These are phyloP conservation scores for Scytalidium sp. DNA, from an alignment of 2,329 filamentous ascomycete species.

Conservation along the genomic window DNA sequence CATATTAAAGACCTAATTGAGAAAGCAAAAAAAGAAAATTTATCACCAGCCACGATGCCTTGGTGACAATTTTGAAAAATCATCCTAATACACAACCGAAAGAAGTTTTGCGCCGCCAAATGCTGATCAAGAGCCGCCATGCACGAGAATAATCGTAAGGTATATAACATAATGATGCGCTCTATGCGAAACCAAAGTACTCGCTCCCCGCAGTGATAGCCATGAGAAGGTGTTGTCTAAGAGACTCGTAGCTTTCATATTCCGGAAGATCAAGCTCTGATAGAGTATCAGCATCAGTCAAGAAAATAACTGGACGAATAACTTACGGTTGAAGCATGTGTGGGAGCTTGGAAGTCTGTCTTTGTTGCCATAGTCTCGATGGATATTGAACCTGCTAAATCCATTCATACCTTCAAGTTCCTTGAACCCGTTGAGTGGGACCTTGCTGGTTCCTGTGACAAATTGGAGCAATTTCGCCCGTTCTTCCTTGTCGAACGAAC, in stretches of 20 bases:
- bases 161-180: constrained; percentile 14
- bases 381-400: constrained; percentile 96
- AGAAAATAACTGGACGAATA: constrained; percentile 1
- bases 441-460: constrained; percentile 97
- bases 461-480: constrained; percentile 96
- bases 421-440: constrained; percentile 97
- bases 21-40: constrained; percentile 2
- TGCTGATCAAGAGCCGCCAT: constrained; percentile 29
- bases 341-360: constrained; percentile 93
- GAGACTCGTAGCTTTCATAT: constrained; percentile 91
- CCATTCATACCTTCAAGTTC: constrained; percentile 99
- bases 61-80: constrained; percentile 8
- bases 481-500: constrained; percentile 98
- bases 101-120: constrained; percentile 15
- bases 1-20: not conserved
- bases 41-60: not conserved
- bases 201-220: constrained; percentile 98
- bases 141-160: constrained; percentile 21
- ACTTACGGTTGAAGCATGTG: constrained; percentile 99
- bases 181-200: constrained; percentile 93
- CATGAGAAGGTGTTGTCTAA: constrained; percentile 85
- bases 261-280: constrained; percentile 95
- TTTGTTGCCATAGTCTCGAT: constrained; percentile 96
- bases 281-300: constrained; percentile 17
- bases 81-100: constrained; percentile 11